Evolutionary conservation across 345 rosid genomes (phyloP).

Genomic region (Arabidopsis thaliana): TAIR10.1 NC_003075.7:11345501-11346000

Average conservation of each 20-base stretch:
- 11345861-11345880: too few species aligned
- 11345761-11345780: too few species aligned
- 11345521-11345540: conserved; percentile 45
- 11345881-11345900: too few species aligned
- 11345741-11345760: too few species aligned
- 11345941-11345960: too few species aligned
- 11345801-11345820: too few species aligned
- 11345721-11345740: too few species aligned
- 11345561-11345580: conserved; percentile 48
- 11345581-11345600: conserved; percentile 51
- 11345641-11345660: neutral
- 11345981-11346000: neutral
- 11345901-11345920: neutral
- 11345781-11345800: too few species aligned
- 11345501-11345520: conserved; percentile 36
- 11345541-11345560: conserved; percentile 59
- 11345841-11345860: too few species aligned
- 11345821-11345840: neutral
- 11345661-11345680: neutral
- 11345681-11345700: too few species aligned
- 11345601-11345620: conserved; percentile 41
- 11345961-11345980: neutral
- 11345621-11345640: conserved; percentile 9
- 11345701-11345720: too few species aligned
- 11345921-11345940: too few species aligned